Conservation (phyloP, 1,139 yeast genomes). For the Scheffersomyces segobiensis region DNA sequence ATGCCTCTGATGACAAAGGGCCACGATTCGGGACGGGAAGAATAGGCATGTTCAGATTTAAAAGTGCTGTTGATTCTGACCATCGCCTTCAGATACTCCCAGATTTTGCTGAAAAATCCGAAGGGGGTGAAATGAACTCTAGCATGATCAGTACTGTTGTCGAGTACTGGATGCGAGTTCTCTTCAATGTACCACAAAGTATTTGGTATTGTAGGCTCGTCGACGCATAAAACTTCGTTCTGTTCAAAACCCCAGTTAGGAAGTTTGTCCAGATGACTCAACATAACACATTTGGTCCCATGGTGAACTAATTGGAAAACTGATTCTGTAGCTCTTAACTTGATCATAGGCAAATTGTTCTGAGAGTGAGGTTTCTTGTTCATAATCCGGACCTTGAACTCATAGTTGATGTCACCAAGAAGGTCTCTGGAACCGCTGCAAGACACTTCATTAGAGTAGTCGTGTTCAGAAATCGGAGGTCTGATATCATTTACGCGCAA, state of each 20-base stretch:
- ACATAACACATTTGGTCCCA: conserved; percentile 59
- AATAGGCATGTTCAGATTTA: conserved; percentile 26
- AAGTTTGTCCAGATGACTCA: conserved; percentile 61
- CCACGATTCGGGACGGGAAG: conserved; percentile 41
- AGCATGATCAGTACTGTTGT: conserved; percentile 27
- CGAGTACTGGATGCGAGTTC: conserved; percentile 47
- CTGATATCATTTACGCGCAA: conserved; percentile 58
- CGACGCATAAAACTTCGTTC: conserved; percentile 75
- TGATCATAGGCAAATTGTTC: conserved; percentile 36
- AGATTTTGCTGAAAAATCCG: conserved; percentile 28
- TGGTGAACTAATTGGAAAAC: conserved; percentile 60
- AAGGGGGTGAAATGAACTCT: conserved; percentile 22
- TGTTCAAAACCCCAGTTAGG: conserved; percentile 74
- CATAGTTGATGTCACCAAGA: conserved; percentile 51
- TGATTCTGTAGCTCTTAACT: conserved; percentile 52
- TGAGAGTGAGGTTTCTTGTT: conserved; percentile 25
- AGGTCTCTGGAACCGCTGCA: conserved; percentile 56
- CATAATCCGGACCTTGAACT: conserved; percentile 48
- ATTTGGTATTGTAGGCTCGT: conserved; percentile 58
- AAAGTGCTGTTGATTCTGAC: conserved; percentile 27
- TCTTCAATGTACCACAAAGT: conserved; percentile 68
- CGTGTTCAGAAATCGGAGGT: conserved; percentile 82
- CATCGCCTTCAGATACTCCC: conserved; percentile 40
- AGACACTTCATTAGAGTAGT: conserved; percentile 73
- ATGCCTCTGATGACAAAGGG: conserved; percentile 39